A percentile compares a stretch with the other conserved stretches of the same genome.
Conservation (phyloP, 805 yeast genomes). For the Yarrowia sp. region DNA sequence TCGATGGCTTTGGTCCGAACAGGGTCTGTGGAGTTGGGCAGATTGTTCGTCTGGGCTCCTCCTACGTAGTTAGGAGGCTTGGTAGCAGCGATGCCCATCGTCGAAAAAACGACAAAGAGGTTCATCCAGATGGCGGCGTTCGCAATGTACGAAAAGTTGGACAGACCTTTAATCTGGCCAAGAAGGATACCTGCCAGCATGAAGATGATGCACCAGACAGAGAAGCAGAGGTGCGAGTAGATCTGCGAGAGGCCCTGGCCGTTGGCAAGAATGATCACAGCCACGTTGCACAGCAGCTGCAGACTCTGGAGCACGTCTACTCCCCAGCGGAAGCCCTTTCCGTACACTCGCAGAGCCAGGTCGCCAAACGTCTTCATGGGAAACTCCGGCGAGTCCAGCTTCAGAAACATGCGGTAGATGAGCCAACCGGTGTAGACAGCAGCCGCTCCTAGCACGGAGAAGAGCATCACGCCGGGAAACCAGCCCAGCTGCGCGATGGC, state of each 20-base stretch:
- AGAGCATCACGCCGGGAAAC: neutral
- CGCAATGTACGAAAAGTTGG: neutral
- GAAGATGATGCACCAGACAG: neutral
- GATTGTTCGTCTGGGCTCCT: neutral
- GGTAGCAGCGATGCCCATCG: neutral
- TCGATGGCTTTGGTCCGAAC: neutral
- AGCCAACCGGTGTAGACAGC: neutral
- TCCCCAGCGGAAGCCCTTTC: neutral
- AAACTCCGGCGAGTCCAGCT: neutral
- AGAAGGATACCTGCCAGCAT: neutral
- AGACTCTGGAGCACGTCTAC: neutral
- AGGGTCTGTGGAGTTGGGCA: neutral
- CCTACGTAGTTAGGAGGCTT: neutral
- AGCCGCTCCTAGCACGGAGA: neutral
- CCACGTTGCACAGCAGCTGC: neutral
- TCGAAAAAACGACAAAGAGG: neutral
- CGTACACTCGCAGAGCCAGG: neutral
- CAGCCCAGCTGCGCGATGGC: neutral
- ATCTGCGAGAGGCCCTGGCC: neutral
- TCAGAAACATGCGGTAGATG: neutral
- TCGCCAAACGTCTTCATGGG: neutral
- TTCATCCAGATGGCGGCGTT: constrained; percentile 6
- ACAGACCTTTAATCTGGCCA: neutral
- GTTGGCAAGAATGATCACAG: neutral
- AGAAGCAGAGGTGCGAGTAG: neutral